Evolutionary conservation across 148 eudicot genomes (phyloP).

Genomic region (Bassia scoparia): DNA sequence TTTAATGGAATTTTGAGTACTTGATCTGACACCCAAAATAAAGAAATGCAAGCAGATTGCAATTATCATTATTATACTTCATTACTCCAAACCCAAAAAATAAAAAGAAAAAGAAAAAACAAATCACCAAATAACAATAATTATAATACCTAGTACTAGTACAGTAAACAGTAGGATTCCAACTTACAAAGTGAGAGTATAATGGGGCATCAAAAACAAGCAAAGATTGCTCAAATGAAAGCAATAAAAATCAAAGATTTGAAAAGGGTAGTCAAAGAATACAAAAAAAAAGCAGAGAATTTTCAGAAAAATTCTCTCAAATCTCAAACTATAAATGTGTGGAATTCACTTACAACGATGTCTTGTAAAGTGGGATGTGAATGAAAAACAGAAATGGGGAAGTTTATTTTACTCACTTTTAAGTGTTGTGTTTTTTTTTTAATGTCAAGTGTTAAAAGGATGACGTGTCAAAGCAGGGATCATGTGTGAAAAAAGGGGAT

Average conservation of each 20-base stretch:
- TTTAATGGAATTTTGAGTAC: constrained; percentile 9
- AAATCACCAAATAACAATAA: not conserved
- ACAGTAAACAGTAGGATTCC: not conserved
- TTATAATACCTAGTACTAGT: not conserved
- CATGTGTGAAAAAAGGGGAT: constrained; percentile 18
- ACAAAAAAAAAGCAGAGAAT: constrained; percentile 6
- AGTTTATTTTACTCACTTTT: not conserved
- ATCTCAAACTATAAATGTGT: not conserved
- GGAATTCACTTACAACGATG: not conserved
- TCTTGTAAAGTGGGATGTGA: no score
- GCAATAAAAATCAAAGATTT: not conserved
- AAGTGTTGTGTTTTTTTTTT: no score
- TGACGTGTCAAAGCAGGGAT: constrained; percentile 38
- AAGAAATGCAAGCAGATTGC: constrained; percentile 5
- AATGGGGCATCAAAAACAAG: not conserved
- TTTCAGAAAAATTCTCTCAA: not conserved
- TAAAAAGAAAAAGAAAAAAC: constrained; percentile 1
- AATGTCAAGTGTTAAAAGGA: not conserved
- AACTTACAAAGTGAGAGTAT: constrained; percentile 11
- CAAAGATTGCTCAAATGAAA: not conserved
- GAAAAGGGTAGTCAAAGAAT: constrained; percentile 6
- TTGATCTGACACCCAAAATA: constrained; percentile 26
- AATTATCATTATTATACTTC: not conserved
- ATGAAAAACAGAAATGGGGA: not conserved
- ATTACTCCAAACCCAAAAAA: not conserved